A percentile compares a stretch with the other conserved stretches of the same genome.
phyloP scores from a whole-genome alignment of 805 yeast genomes.

The Yarrowia yakushimensis region DNA sequence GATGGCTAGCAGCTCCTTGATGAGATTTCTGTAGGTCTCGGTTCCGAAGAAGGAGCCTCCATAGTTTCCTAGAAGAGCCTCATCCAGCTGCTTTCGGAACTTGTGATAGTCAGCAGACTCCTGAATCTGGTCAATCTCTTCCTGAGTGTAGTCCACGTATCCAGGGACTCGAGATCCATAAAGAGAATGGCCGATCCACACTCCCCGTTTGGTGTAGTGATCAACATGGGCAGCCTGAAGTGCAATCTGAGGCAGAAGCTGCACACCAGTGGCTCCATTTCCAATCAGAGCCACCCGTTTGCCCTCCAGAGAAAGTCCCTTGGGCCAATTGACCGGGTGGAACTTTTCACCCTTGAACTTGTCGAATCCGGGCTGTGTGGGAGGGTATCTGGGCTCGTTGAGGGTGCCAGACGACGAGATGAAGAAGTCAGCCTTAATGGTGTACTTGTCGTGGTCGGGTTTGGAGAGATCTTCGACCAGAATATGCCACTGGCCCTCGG shows the following conservation, averaged over 20 bases:
- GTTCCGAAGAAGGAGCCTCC: constrained; percentile 24
- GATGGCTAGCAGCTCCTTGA: constrained; percentile 27
- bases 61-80: constrained; percentile 23
- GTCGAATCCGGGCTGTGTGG: constrained; percentile 32
- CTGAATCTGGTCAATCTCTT: constrained; percentile 27
- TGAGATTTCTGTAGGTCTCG: constrained; percentile 12
- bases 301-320: constrained; percentile 30
- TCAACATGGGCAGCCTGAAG: constrained; percentile 28
- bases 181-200: constrained; percentile 27
- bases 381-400: constrained; percentile 35
- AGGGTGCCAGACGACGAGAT: constrained; percentile 34
- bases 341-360: constrained; percentile 35
- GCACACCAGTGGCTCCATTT: constrained; percentile 39
- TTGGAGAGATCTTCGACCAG: constrained; percentile 19
- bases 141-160: constrained; percentile 28
- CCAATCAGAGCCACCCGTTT: constrained; percentile 39
- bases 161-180: constrained; percentile 29
- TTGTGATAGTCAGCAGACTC: constrained; percentile 28
- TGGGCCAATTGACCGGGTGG: constrained; percentile 39
- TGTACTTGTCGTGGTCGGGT: constrained; percentile 25
- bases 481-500: constrained; percentile 24
- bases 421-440: constrained; percentile 31
- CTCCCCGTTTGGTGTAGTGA: constrained; percentile 4
- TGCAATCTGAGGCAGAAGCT: constrained; percentile 32
- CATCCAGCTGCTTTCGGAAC: constrained; percentile 33